Percentiles rank a stretch among this genome's conserved stretches.
Evolutionary conservation across 2,329 filamentous ascomycete genomes (phyloP).

Genomic region (Xylaria hypoxylon): DNA sequence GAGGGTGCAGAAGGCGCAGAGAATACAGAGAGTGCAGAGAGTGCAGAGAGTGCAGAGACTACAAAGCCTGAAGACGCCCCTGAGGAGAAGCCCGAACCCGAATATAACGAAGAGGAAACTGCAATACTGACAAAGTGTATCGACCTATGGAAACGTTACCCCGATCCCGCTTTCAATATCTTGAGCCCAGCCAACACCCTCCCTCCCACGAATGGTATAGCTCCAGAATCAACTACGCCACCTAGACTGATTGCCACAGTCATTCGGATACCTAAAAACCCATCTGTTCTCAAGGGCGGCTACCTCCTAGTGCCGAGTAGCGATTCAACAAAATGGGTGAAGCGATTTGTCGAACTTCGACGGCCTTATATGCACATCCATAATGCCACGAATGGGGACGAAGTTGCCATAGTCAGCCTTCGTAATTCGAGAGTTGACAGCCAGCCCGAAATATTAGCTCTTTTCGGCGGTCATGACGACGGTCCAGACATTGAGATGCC

Average conservation of each 20-base stretch:
- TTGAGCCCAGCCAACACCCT: slow-evolving; percentile 72
- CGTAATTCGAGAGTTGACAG: slow-evolving; percentile 92
- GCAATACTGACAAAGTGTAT: slow-evolving; percentile 67
- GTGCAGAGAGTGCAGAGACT: slow-evolving; percentile 9
- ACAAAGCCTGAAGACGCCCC: slow-evolving; percentile 21
- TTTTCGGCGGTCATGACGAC: slow-evolving; percentile 62
- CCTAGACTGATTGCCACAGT: slow-evolving; percentile 81
- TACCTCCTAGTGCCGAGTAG: slow-evolving; percentile 88
- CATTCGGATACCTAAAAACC: slow-evolving; percentile 82
- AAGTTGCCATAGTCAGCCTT: slow-evolving; percentile 88
- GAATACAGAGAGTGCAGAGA: slow-evolving; percentile 4
- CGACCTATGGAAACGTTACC: slow-evolving; percentile 72
- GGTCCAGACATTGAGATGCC: slow-evolving; percentile 38
- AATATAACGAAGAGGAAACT: slow-evolving; percentile 61
- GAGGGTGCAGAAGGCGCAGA: slow-evolving; percentile 18
- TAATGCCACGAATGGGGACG: slow-evolving; percentile 85
- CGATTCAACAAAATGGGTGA: slow-evolving; percentile 86
- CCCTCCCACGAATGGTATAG: slow-evolving; percentile 73
- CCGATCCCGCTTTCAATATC: slow-evolving; percentile 66
- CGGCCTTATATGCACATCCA: slow-evolving; percentile 93
- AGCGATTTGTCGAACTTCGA: slow-evolving; percentile 91
- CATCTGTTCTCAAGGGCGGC: slow-evolving; percentile 83
- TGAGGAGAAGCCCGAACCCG: slow-evolving; percentile 48
- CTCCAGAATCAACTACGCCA: slow-evolving; percentile 59
- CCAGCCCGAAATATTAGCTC: slow-evolving; percentile 84